Evolutionary conservation across 1,284 basidiomycete species (phyloP), one percentile per base, ranked within the genome.

Genomic region (Pseudomicrostroma phylloplanum): DNA sequence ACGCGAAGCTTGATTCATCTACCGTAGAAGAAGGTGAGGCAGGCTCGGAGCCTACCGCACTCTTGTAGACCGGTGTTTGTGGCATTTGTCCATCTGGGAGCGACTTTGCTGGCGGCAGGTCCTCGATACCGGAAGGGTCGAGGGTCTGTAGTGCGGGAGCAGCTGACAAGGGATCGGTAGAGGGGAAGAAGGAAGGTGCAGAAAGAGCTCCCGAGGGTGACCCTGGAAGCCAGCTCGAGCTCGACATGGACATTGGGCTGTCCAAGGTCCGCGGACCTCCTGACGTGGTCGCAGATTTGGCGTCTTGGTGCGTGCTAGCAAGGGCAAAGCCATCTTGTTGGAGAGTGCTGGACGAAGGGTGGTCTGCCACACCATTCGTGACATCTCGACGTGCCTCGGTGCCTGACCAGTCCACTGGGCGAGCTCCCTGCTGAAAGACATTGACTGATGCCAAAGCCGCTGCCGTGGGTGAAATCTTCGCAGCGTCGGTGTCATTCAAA

Each of bases 281-380:
- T 48, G 15, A 3, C 12, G 43, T 13, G 6, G 17, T 17, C 43
- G 4, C 43, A n/a, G 43, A 6, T 6, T 48, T 42, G 17, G 3
- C 55, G 0, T n/a, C 15, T 39, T 56, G 21, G 15, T 40, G 55
- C 55, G 6, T 19, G 7, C 6, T 23, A 42, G 17, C 54, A 36
- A 13, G 63, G 21, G 12, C 40, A 46, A 36, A 48, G 23, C n/a
- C 54, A 39, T 61, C 59, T 49, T 63, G 61, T 13, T 57, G 61
- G 4, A 63, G 59, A 9, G 61, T 63, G 11, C 43, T 48, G 15
- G 43, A 6, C 12, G 4, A 13, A 48, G 43, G 43, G 30, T 36
- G 30, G 30, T 36, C 30, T 36, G 30, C 3, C 3, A 36, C 4
- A 36, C 30, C 30, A 36, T 36, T 9, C 30, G 3, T 9, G 9